Conservation (phyloP, 352 stramenopile genomes). For the Phytophthora parvispora region DNA sequence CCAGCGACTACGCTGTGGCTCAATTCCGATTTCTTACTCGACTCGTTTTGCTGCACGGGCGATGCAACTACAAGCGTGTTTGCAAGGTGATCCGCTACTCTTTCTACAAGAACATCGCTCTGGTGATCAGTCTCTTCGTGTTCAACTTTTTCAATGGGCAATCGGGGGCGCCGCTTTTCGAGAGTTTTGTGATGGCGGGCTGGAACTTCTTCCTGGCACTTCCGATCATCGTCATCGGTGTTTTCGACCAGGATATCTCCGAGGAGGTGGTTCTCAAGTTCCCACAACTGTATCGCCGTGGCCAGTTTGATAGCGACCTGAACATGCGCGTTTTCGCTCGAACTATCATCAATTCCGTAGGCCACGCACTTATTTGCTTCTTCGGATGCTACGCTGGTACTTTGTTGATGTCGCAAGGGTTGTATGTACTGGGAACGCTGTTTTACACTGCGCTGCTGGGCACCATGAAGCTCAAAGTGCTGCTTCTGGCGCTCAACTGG, state of each 20-base stretch:
- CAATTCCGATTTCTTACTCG: slow-evolving; percentile 97
- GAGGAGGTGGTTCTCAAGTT: slow-evolving; percentile 56
- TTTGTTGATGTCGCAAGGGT: slow-evolving; percentile 25
- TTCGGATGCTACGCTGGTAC: slow-evolving; percentile 56
- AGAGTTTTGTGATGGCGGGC: slow-evolving; percentile 81
- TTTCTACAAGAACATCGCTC: slow-evolving; percentile 99
- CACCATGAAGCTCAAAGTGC: slow-evolving; percentile 82
- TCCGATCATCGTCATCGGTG: slow-evolving; percentile 89
- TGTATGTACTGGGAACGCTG: slow-evolving; percentile 67
- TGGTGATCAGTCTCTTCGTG: slow-evolving; percentile 95
- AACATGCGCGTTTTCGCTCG: slow-evolving; percentile 65
- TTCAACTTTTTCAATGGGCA: slow-evolving; percentile 95
- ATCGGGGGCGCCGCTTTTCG: slow-evolving; percentile 85
- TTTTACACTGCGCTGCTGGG: slow-evolving; percentile 75
- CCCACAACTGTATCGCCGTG: slow-evolving; percentile 62
- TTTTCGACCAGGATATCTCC: slow-evolving; percentile 79
- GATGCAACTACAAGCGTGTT: slow-evolving; percentile 98
- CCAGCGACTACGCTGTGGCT: slow-evolving; percentile 94
- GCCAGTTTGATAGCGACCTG: slow-evolving; percentile 66
- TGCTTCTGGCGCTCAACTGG: slow-evolving; percentile 69
- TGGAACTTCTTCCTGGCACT: slow-evolving; percentile 92
- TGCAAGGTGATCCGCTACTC: slow-evolving; percentile 96
- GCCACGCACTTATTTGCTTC: slow-evolving; percentile 69
- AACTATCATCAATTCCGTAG: slow-evolving; percentile 64
- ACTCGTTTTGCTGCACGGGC: slow-evolving; percentile 96